Percentiles rank a stretch among this genome's conserved stretches.
phyloP scores from a whole-genome alignment of 371 early-diverging fungal species.

The Apophysomyces sp. region DNA sequence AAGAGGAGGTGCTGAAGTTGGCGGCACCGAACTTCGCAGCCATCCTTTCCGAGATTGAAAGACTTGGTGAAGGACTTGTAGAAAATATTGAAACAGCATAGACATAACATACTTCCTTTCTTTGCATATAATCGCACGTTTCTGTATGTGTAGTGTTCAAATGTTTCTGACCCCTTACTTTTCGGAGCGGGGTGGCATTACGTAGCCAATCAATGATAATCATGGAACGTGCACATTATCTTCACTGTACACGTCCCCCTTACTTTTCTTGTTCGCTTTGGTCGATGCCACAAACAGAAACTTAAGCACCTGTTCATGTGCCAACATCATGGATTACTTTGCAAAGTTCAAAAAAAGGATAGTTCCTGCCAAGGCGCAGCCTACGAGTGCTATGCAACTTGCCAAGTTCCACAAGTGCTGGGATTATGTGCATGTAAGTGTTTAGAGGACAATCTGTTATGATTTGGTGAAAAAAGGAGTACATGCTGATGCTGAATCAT shows the following conservation, averaged over 20 bases:
- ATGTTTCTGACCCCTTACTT: neutral
- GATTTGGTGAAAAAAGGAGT: neutral
- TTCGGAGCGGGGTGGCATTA: conserved; percentile 1
- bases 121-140: neutral
- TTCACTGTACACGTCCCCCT: neutral
- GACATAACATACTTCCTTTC: neutral
- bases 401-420: conserved; percentile 78
- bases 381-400: conserved; percentile 66
- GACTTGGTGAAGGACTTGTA: conserved; percentile 52
- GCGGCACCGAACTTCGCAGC: conserved; percentile 67
- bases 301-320: neutral
- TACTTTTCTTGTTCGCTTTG: neutral
- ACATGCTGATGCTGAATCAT: neutral
- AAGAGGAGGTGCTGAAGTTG: conserved; percentile 44
- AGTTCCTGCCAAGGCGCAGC: conserved; percentile 61
- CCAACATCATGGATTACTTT: conserved; percentile 61
- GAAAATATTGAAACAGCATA: conserved; percentile 7
- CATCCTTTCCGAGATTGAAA: conserved; percentile 67
- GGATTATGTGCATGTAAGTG: conserved; percentile 67
- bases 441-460: neutral
- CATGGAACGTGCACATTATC: neutral
- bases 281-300: neutral
- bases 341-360: conserved; percentile 67
- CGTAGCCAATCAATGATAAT: neutral
- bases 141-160: neutral